phyloP scores from a whole-genome alignment of 176 grass and related monocot genomes.

The Poa annua region DNA sequence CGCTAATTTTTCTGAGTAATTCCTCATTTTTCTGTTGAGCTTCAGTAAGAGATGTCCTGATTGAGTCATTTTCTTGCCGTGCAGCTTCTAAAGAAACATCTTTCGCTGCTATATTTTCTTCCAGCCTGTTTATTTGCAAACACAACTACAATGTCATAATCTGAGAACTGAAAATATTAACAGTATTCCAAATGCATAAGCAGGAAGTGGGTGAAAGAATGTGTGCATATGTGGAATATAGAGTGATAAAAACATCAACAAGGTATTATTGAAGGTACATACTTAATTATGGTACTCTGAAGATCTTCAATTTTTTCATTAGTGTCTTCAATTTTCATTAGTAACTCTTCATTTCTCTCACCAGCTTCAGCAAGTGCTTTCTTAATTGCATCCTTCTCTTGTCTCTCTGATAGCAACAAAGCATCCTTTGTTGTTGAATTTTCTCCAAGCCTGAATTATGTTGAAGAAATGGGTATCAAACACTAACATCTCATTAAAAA shows the following conservation, averaged over 20 bases:
- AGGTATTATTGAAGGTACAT: constrained; percentile 33
- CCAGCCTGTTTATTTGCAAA: constrained; percentile 57
- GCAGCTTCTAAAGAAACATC: constrained; percentile 50
- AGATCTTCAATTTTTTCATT: constrained; percentile 57
- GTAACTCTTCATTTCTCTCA: constrained; percentile 59
- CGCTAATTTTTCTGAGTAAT: constrained; percentile 61
- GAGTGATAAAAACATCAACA: constrained; percentile 29
- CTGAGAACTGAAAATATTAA: constrained; percentile 23
- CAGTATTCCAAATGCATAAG: constrained; percentile 11
- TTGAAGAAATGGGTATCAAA: constrained; percentile 35
- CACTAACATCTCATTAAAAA: constrained; percentile 39
- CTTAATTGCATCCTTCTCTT: constrained; percentile 62
- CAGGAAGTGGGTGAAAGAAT: not conserved
- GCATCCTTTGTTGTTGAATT: constrained; percentile 59
- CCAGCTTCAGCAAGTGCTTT: constrained; percentile 51
- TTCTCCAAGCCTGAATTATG: constrained; percentile 55
- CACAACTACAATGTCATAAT: constrained; percentile 32
- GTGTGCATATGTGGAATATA: constrained; percentile 5
- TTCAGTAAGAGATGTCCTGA: constrained; percentile 54
- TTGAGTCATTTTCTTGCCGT: constrained; percentile 49
- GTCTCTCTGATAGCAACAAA: constrained; percentile 58
- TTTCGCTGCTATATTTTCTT: constrained; percentile 57
- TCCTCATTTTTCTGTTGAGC: constrained; percentile 57
- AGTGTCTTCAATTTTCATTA: constrained; percentile 53
- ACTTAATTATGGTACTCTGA: constrained; percentile 59